phyloP scores from a whole-genome alignment of 805 yeast genomes.

The Suhomyces sp. region DNA sequence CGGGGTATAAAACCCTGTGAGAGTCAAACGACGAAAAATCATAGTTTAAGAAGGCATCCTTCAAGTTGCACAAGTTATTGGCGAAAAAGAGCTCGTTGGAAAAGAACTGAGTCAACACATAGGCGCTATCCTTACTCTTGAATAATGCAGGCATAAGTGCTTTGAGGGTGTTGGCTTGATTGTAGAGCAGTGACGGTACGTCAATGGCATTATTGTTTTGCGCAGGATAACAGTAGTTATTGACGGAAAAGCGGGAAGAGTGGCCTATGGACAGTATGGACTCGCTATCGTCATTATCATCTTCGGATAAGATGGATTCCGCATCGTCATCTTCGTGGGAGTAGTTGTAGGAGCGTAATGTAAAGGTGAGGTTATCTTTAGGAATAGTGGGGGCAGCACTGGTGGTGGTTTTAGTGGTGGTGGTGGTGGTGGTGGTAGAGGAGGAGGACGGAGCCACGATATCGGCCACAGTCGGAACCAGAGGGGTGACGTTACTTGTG shows the following conservation, averaged over 20 bases:
- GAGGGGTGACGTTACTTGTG: background rate
- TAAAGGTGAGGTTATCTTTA: slow-evolving; percentile 5
- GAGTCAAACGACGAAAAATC: slow-evolving; percentile 8
- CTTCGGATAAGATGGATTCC: slow-evolving; percentile 8
- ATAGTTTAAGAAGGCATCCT: slow-evolving; percentile 10
- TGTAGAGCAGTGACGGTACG: slow-evolving; percentile 4
- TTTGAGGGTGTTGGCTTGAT: slow-evolving; percentile 5
- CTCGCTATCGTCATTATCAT: slow-evolving; percentile 6
- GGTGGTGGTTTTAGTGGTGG: slow-evolving; percentile 1
- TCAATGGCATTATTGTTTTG: too few relatives aligned
- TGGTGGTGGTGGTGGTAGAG: slow-evolving; percentile 4
- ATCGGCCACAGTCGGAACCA: background rate
- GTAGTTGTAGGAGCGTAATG: slow-evolving; percentile 8
- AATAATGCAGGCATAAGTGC: slow-evolving; percentile 9
- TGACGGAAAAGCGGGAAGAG: background rate
- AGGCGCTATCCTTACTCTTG: slow-evolving; percentile 1
- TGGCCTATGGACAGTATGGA: slow-evolving; percentile 2
- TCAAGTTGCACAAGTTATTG: slow-evolving; percentile 11
- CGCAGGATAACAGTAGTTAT: slow-evolving; percentile 2
- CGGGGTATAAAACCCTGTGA: slow-evolving; percentile 6
- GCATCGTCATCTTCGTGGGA: slow-evolving; percentile 10
- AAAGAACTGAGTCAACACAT: slow-evolving; percentile 10
- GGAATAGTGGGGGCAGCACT: too few relatives aligned
- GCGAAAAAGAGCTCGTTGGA: slow-evolving; percentile 16
- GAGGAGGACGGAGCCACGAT: background rate